These are phyloP conservation scores for Xerocomus potaroensis DNA, from an alignment of 768 basidiomycete species.

Conservation along the genomic window DNA sequence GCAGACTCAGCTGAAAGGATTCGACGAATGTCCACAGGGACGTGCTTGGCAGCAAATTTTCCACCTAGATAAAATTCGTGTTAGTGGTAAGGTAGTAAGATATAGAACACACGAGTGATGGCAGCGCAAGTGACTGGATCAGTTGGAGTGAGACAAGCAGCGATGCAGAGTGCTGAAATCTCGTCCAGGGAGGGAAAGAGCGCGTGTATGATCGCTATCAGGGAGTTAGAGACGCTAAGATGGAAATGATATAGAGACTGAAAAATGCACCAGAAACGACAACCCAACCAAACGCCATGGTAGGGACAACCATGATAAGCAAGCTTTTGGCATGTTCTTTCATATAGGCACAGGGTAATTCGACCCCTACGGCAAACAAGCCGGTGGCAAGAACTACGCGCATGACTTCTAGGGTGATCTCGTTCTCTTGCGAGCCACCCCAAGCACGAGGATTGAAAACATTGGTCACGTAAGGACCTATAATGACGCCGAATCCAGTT, in stretches of 20 bases:
- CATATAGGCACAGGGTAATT: conserved; percentile 85
- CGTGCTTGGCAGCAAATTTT: conserved; percentile 63
- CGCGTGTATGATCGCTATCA: conserved; percentile 55
- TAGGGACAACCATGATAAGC: conserved; percentile 68
- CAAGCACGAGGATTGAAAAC: conserved; percentile 78
- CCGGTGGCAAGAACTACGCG: conserved; percentile 86
- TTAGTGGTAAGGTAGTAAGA: background rate
- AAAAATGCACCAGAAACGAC: conserved; percentile 56
- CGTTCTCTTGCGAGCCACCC: conserved; percentile 53
- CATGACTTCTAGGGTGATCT: conserved; percentile 84
- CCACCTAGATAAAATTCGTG: conserved; percentile 45
- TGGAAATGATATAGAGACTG: conserved; percentile 1
- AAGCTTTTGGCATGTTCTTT: conserved; percentile 70
- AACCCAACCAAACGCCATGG: conserved; percentile 85
- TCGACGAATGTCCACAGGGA: conserved; percentile 71
- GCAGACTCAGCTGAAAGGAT: conserved; percentile 88
- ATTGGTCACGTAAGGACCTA: conserved; percentile 69
- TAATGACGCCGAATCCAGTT: conserved; percentile 55
- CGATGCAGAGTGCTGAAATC: conserved; percentile 77
- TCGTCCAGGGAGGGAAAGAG: conserved; percentile 71
- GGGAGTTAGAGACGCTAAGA: background rate
- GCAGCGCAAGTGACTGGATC: conserved; percentile 91
- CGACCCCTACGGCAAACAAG: conserved; percentile 93
- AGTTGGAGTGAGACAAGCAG: conserved; percentile 89
- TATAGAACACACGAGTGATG: conserved; percentile 63